Percentiles rank a stretch among this genome's conserved stretches.
phyloP scores from a whole-genome alignment of 441 rosid species.

The Eruca vesicaria region DNA sequence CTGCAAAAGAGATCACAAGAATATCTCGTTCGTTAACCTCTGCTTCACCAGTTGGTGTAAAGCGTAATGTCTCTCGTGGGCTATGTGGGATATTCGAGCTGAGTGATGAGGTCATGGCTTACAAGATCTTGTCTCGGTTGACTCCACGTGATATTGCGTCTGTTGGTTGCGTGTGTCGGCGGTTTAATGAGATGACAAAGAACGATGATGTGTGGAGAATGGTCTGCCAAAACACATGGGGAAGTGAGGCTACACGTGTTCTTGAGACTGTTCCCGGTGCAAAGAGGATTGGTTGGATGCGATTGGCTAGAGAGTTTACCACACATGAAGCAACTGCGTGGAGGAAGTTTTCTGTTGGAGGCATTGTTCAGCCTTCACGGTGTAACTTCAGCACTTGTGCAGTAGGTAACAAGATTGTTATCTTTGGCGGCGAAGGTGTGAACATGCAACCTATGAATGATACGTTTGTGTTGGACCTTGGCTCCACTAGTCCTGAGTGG shows the following conservation, averaged over 20 bases:
- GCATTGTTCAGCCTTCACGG: constrained; percentile 89
- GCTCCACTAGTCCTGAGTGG: constrained; percentile 86
- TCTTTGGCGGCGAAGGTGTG: constrained; percentile 95
- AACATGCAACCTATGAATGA: constrained; percentile 99
- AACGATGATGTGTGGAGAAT: constrained; percentile 93
- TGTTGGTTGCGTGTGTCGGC: constrained; percentile 69
- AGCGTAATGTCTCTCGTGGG: constrained; percentile 70
- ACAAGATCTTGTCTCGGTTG: constrained; percentile 71
- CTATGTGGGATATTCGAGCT: constrained; percentile 70
- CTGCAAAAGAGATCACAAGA: constrained; percentile 44
- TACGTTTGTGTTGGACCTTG: constrained; percentile 87
- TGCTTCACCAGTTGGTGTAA: constrained; percentile 42
- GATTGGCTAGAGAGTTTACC: constrained; percentile 86
- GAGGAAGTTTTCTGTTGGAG: constrained; percentile 94
- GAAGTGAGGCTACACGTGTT: constrained; percentile 81
- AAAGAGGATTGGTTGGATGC: constrained; percentile 86
- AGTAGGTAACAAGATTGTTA: constrained; percentile 91
- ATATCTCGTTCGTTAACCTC: constrained; percentile 44
- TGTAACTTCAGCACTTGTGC: constrained; percentile 98
- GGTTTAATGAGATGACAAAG: constrained; percentile 66
- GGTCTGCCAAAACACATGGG: constrained; percentile 99
- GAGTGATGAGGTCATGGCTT: constrained; percentile 84
- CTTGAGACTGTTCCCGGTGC: constrained; percentile 90
- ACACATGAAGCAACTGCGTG: constrained; percentile 94
- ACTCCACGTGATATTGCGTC: constrained; percentile 94